Base-by-base conservation (phyloP, 176 grass and related monocot genomes). In the Zoysia japonica region DNA sequence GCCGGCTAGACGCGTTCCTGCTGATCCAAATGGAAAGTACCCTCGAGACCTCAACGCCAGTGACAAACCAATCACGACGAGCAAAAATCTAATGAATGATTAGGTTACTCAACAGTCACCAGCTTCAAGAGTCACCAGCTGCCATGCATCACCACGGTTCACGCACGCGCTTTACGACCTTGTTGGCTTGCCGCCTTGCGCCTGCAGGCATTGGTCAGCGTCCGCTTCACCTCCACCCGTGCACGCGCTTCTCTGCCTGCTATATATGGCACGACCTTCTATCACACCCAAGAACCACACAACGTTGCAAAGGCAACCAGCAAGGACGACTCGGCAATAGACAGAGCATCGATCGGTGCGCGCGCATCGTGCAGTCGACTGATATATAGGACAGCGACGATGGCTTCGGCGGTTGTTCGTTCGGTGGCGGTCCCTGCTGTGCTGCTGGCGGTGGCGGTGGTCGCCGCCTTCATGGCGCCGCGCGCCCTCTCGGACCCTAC, bases 131-230 rank as follows among this genome's bases (percentile, higher is more conserved):
- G 28, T 28, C 45, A 37, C 45, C 46, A 77, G 60, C 60, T 65
- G 35, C 35, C 7, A 10, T 37, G 12, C 74, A 77, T 17, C 41
- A 19, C 3, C 5, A n/a, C n/a, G n/a, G 36, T 19, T 39, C 76
- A n/a, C 28, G 76, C 77, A 79, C 77, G 77, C 77, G 64, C 62
- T 67, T 78, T 65, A 1, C 37, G 76, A 51, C 76, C 63, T 38
- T 9, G 49, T 13, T 28, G 68, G 61, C 61, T 16, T 9, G 77
- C 76, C 62, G 76, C 42, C 73, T 5, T n/a, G 38, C 74, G 74
- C 74, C 74, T 76, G 62, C 76, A 43, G 9, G 45, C 47, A 49
- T 45, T 49, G 5, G 53, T 53, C 62, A 54, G 47, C 39, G n/a
- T 68, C 43, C 49, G 15, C 77, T 5, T 67, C 77, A 44, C 10